Evolutionary conservation across 164 flowering plant species (phyloP), one percentile per base, ranked within the genome.

Genomic region (Vitis rupestris): DNA sequence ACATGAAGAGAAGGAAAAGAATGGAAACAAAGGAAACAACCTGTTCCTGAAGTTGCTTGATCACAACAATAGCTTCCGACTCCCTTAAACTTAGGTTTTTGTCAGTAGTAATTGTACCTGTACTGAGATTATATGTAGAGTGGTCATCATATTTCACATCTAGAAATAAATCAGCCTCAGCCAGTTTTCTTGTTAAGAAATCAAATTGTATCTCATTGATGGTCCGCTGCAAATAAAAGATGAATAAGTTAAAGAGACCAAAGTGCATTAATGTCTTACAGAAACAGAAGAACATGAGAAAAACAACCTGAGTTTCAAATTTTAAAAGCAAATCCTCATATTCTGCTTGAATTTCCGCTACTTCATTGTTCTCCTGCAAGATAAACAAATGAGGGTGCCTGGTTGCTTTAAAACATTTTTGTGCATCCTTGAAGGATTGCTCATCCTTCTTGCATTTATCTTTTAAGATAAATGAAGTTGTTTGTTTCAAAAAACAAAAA

Each of bases 21-120:
- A 53, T 37, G 2, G 47, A 16, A 56, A 13, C 19, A 59, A 65
- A 37, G 27, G 59, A 37, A 73, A 54, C 50, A 59, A 90, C 99
- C 92, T 93, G 90, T 65, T 96, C 95, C 77, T 91, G 90, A 59
- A 91, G 97, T 69, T 86, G 86, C 81, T 89, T 84, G 50, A 89
- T 88, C 70, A 87, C 83, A 66, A 74, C 57, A 65, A 79, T 81
- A 29, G 94, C 88, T 71, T 90, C 93, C 0, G 84, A 78, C 70
- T 93, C 96, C 66, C 86, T 76, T 62, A 70, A 65, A 65, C 70
- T 74, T 59, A 72, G 59, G 67, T 17, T 74, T 68, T 70, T 77
- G 64, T 78, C 88, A 66, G 65, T 79, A 60, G 29, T 49, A 61
- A 61, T 10, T 15, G 70, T 49, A 70, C 51, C 37, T 60, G 14